Evolutionary conservation across 2,329 filamentous ascomycete genomes (phyloP), one percentile per base, ranked within the genome.

Genomic region (Botrytis squamosa): DNA sequence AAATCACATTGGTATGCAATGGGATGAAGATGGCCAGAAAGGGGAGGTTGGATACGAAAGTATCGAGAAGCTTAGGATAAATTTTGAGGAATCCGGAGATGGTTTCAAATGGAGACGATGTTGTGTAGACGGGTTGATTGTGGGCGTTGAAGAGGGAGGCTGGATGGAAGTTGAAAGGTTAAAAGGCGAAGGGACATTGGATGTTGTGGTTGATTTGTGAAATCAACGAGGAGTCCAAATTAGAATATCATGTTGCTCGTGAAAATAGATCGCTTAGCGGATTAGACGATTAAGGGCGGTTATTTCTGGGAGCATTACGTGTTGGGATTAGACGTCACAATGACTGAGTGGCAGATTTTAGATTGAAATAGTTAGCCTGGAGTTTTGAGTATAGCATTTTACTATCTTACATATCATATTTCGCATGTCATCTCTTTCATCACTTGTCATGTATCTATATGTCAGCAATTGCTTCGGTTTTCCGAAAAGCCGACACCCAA

Each of bases 71-170:
- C 77, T 97, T 29, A 85, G 84, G 74, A 89, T 98, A 65, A 86
- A 88, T 25, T 90, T 93, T 52, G 93, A 96, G 79, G 84, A 88
- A 25, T 89, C 93, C n/a, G 85, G 84, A 38, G 90, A 95, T 36
- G 84, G 84, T 64, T 79, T 77, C 75, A 85, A 90, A 70, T 98
- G 94, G 94, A 86, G 95, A 75, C 89, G 95, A 79, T 88, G 97
- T 22, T 98, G 95, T 81, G 86, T 98, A n/a, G 95, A 98, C 82
- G 95, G 95, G 4, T 94, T 92, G 71, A 97, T 97, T 78, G 89
- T 98, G 4, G 87, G 89, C 74, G 84, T 97, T 0, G 91, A 92
- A 33, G 81, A 85, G 70, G 90, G 87, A 2, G 94, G 94, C 0
- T 91, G 89, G 86, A 88, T 97, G 82, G 88, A 89, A 74, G 87